Evolutionary conservation across 345 rosid species (phyloP).

Genomic region (Ceriops tagal): DNA sequence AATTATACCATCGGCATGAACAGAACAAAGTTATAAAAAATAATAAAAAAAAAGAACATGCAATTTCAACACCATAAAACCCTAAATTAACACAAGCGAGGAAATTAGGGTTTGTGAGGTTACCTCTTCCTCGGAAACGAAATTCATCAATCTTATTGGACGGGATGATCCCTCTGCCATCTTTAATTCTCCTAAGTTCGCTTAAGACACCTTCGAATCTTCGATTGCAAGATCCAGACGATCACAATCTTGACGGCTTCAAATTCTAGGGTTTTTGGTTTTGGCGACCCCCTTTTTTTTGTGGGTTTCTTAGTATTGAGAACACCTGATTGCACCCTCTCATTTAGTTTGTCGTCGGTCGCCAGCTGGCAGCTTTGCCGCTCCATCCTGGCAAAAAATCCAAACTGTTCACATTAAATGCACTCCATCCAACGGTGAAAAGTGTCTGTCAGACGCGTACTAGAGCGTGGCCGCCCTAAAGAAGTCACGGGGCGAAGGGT

Average conservation of each 20-base stretch:
- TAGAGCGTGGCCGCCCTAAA: neutral
- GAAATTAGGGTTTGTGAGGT: neutral
- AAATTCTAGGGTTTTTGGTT: neutral
- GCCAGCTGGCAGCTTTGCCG: neutral
- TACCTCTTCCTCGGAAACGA: constrained; percentile 91
- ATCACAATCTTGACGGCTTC: neutral
- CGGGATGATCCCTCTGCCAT: constrained; percentile 66
- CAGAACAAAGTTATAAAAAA: neutral
- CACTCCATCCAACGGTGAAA: neutral
- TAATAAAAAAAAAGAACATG: neutral
- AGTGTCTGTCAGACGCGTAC: neutral
- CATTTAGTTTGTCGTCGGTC: neutral
- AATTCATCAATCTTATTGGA: constrained; percentile 75
- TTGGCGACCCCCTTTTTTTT: no score
- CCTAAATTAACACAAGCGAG: neutral
- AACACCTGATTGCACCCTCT: neutral
- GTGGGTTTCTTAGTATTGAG: neutral
- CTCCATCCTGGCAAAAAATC: neutral
- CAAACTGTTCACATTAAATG: neutral
- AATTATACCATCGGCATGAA: neutral
- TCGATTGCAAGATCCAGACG: neutral
- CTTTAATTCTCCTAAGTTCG: constrained; percentile 2
- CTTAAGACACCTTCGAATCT: neutral
- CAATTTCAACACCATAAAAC: constrained; percentile 1
- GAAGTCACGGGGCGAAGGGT: constrained; percentile 4